These are phyloP conservation scores for Pythium brachiatum DNA, from an alignment of 352 stramenopile species.

Conservation along the genomic window DNA sequence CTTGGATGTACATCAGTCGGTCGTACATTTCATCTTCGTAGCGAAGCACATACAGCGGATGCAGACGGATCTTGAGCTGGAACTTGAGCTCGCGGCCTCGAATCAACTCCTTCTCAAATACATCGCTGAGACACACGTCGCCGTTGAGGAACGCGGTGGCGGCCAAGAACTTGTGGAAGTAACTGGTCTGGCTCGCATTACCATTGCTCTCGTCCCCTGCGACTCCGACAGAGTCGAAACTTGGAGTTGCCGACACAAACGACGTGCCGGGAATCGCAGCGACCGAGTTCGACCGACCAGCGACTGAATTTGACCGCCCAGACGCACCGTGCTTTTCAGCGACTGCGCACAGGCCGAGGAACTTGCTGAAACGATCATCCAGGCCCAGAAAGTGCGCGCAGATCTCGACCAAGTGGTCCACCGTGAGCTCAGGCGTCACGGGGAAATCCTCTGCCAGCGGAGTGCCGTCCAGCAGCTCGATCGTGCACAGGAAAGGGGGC, in stretches of 20 bases:
- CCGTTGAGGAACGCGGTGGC: slow-evolving; percentile 74
- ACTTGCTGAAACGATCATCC: slow-evolving; percentile 83
- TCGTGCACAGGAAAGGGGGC: slow-evolving; percentile 91
- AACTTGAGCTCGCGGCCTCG: slow-evolving; percentile 89
- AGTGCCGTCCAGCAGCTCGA: slow-evolving; percentile 92
- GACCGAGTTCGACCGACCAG: slow-evolving; percentile 29
- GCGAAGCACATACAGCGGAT: slow-evolving; percentile 73
- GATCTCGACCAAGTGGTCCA: slow-evolving; percentile 89
- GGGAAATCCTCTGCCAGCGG: slow-evolving; percentile 90
- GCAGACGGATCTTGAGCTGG: slow-evolving; percentile 92
- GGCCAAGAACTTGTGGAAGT: slow-evolving; percentile 78
- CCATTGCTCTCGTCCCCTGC: slow-evolving; percentile 22
- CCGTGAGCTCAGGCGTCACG: slow-evolving; percentile 91
- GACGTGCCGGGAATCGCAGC: slow-evolving; percentile 28
- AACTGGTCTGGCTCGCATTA: slow-evolving; percentile 37
- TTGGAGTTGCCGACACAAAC: slow-evolving; percentile 29
- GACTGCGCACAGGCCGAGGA: slow-evolving; percentile 58
- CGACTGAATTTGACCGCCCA: slow-evolving; percentile 30
- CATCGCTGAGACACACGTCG: slow-evolving; percentile 88
- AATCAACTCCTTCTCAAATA: slow-evolving; percentile 90
- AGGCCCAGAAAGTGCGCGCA: slow-evolving; percentile 91
- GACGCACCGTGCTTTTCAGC: slow-evolving; percentile 38
- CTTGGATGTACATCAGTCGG: slow-evolving; percentile 87
- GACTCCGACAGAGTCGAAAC: slow-evolving; percentile 26
- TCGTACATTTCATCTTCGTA: slow-evolving; percentile 86